These are phyloP conservation scores for Begonia loranthoides DNA, from an alignment of 306 rosid genomes.

Conservation along the genomic window DNA sequence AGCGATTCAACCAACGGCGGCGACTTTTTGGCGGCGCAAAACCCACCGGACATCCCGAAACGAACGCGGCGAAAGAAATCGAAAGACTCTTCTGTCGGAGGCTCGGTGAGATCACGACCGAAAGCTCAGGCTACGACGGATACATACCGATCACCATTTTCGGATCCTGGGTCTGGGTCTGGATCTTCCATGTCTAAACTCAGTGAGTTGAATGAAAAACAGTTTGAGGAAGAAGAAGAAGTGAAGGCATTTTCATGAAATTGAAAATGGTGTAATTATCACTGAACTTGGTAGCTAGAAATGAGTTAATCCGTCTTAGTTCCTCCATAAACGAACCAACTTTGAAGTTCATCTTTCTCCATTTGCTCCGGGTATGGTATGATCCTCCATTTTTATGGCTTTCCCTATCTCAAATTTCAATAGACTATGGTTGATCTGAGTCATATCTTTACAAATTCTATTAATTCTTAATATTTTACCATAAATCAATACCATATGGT, in stretches of 20 bases:
- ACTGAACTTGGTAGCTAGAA: conserved; percentile 15
- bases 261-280: conserved; percentile 8
- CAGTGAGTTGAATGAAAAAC: conserved; percentile 5
- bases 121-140: conserved; percentile 15
- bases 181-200: conserved; percentile 8
- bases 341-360: no score
- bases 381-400: no score
- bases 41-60: conserved; percentile 41
- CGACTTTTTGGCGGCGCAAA: conserved; percentile 21
- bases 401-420: no score
- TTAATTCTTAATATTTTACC: no score
- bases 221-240: conserved; percentile 18
- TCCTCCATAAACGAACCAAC: no score
- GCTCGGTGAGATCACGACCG: conserved; percentile 24
- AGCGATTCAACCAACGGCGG: conserved; percentile 14
- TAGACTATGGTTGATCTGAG: no score
- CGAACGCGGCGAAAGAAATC: conserved; percentile 38
- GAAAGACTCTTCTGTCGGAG: conserved; percentile 21
- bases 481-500: no score
- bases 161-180: conserved; percentile 13
- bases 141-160: conserved; percentile 6
- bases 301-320: neutral
- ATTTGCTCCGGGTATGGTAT: no score
- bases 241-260: conserved; percentile 18
- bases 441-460: no score